These are phyloP conservation scores for Bipolaris oryzae DNA, from an alignment of 2,329 filamentous ascomycete species.

Conservation along the genomic window DNA sequence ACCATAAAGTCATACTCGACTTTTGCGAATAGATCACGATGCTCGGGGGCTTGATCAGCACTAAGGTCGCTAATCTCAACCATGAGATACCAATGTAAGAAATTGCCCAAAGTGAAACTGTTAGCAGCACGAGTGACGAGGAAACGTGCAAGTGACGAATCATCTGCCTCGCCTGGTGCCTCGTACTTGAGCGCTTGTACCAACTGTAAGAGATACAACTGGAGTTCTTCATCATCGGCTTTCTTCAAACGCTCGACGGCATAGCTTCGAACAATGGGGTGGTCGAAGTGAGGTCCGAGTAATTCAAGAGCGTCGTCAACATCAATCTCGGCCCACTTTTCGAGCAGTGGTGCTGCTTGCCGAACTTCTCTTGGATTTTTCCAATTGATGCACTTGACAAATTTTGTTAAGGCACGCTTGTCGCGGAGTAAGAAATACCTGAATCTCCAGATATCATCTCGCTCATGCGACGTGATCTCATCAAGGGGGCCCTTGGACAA, in stretches of 20 bases:
- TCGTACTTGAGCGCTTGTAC: conserved; percentile 89
- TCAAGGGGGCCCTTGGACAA: conserved; percentile 93
- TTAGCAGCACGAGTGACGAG: conserved; percentile 84
- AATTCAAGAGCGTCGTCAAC: conserved; percentile 95
- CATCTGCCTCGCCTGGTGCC: conserved; percentile 63
- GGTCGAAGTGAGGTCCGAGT: conserved; percentile 89
- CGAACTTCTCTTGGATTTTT: conserved; percentile 81
- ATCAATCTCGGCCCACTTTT: conserved; percentile 95
- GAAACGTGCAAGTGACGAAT: conserved; percentile 88
- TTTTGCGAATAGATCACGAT: conserved; percentile 86
- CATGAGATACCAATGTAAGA: conserved; percentile 98
- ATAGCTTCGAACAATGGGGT: conserved; percentile 85
- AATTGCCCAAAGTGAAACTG: conserved; percentile 91
- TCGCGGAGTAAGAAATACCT: conserved; percentile 91
- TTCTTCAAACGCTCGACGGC: conserved; percentile 91
- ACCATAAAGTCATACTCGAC: conserved; percentile 97
- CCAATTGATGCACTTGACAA: conserved; percentile 98
- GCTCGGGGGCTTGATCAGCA: conserved; percentile 73
- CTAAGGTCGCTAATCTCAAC: conserved; percentile 90
- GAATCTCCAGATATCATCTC: conserved; percentile 97
- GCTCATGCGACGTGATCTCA: conserved; percentile 84
- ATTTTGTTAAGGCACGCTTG: conserved; percentile 87
- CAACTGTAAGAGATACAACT: conserved; percentile 89
- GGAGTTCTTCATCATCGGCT: conserved; percentile 87
- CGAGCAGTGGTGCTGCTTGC: conserved; percentile 86